Conservation (phyloP, 1,284 basidiomycete species). For the Puccinia triticina region DNA sequence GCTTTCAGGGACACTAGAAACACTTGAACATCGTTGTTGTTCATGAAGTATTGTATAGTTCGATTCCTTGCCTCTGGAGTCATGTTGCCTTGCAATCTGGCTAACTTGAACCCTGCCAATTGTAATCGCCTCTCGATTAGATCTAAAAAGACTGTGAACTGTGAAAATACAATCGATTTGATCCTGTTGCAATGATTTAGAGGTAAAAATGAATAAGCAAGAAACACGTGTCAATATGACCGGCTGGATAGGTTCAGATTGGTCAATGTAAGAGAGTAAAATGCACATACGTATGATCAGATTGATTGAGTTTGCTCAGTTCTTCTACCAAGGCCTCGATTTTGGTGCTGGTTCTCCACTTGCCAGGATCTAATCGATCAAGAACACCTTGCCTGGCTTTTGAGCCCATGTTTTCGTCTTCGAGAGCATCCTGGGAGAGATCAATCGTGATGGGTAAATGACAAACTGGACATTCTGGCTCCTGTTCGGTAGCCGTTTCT, state of each 20-base stretch:
- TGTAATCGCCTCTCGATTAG: constrained; percentile 90
- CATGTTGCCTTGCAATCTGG: constrained; percentile 95
- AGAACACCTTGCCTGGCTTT: constrained; percentile 85
- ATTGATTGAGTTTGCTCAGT: constrained; percentile 47
- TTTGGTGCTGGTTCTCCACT: constrained; percentile 93
- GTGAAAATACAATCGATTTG: constrained; percentile 94
- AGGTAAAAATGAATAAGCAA: neutral
- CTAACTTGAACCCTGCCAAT: constrained; percentile 82
- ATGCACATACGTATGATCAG: constrained; percentile 48
- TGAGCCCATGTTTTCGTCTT: constrained; percentile 63
- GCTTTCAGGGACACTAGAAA: constrained; percentile 94
- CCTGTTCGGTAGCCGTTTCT: constrained; percentile 72
- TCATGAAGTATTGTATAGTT: constrained; percentile 67
- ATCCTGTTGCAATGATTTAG: constrained; percentile 74
- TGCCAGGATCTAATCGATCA: constrained; percentile 80
- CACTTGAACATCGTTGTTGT: constrained; percentile 79
- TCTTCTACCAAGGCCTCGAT: constrained; percentile 76
- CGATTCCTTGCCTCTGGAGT: constrained; percentile 91
- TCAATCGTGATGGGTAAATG: constrained; percentile 92
- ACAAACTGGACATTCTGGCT: constrained; percentile 92
- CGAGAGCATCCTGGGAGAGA: constrained; percentile 86
- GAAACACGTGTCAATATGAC: neutral
- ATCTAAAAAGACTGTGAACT: constrained; percentile 83
- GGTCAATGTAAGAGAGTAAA: neutral
- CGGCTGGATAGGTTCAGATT: neutral